Conservation (phyloP, 331 rosid genomes). For the Saraca asoca region DNA sequence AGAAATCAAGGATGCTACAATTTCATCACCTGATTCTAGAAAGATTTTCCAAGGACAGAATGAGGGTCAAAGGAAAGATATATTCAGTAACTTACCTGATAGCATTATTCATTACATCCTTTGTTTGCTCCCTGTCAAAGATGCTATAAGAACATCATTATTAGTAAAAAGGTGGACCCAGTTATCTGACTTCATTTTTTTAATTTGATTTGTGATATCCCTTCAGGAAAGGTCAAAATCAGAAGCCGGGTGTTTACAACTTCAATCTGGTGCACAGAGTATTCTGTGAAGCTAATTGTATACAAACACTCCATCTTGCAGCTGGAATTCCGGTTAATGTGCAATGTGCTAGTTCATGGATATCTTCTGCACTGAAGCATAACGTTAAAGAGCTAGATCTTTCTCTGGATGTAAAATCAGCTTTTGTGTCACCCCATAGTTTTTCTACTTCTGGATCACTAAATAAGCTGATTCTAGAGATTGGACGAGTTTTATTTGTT, state of each 20-base stretch:
- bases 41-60: neutral
- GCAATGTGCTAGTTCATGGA: neutral
- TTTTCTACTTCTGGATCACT: constrained; percentile 17
- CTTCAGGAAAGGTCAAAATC: neutral
- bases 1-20: neutral
- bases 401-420: neutral
- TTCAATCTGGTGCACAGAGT: constrained; percentile 4
- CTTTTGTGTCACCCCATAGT: constrained; percentile 1
- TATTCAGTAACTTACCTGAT: constrained; percentile 24
- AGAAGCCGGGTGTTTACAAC: neutral
- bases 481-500: neutral
- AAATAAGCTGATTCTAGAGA: constrained; percentile 4
- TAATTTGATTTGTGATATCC: neutral
- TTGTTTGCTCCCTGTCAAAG: constrained; percentile 21
- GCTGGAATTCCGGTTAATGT: neutral
- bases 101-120: constrained; percentile 30
- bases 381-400: constrained; percentile 23
- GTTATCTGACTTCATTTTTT: constrained; percentile 9
- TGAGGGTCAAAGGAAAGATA: constrained; percentile 4
- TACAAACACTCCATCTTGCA: constrained; percentile 1
- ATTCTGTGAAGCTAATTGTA: constrained; percentile 3
- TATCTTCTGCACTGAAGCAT: constrained; percentile 2
- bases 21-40: constrained; percentile 9
- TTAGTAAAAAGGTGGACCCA: constrained; percentile 32
- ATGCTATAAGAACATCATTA: constrained; percentile 18